Evolutionary conservation across 2,329 filamentous ascomycete species (phyloP).

Genomic region (Arthrobotrys musiformis): DNA sequence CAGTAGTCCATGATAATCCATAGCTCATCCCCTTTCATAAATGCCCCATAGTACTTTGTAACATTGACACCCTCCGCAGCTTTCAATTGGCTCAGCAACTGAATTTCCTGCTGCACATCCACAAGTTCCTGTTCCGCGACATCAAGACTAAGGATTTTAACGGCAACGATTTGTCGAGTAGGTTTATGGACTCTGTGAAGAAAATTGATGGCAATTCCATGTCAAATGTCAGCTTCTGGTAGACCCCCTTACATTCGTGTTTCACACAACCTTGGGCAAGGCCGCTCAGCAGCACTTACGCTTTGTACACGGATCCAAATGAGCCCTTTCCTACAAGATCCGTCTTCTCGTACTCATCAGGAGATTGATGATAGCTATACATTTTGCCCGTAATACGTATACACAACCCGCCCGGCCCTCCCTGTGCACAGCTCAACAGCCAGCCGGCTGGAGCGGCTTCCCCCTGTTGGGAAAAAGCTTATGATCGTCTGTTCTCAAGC

Average conservation of each 20-base stretch:
- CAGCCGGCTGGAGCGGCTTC: slow-evolving; percentile 34
- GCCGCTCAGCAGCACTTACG: slow-evolving; percentile 55
- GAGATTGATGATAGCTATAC: slow-evolving; percentile 43
- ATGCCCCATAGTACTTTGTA: slow-evolving; percentile 81
- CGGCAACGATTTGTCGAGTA: slow-evolving; percentile 71
- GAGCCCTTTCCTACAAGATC: slow-evolving; percentile 59
- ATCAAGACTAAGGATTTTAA: slow-evolving; percentile 88
- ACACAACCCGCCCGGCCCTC: slow-evolving; percentile 30
- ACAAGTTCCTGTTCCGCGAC: slow-evolving; percentile 78
- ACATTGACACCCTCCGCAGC: slow-evolving; percentile 81
- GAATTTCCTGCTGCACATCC: slow-evolving; percentile 76
- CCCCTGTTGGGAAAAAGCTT: slow-evolving; percentile 37
- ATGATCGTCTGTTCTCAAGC: slow-evolving; percentile 32
- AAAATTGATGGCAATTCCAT: neutral
- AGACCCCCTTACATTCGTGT: neutral
- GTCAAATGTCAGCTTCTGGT: slow-evolving; percentile 23
- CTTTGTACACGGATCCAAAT: slow-evolving; percentile 60
- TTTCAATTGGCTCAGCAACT: slow-evolving; percentile 76
- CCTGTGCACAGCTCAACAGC: slow-evolving; percentile 46
- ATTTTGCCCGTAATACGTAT: slow-evolving; percentile 40
- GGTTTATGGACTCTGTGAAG: slow-evolving; percentile 58
- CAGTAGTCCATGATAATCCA: slow-evolving; percentile 92
- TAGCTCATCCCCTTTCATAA: slow-evolving; percentile 80
- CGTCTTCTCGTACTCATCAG: slow-evolving; percentile 53
- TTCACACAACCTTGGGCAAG: neutral